These are phyloP conservation scores for Wallemia hederae DNA, from an alignment of 1,284 basidiomycete genomes.

Conservation along the genomic window DNA sequence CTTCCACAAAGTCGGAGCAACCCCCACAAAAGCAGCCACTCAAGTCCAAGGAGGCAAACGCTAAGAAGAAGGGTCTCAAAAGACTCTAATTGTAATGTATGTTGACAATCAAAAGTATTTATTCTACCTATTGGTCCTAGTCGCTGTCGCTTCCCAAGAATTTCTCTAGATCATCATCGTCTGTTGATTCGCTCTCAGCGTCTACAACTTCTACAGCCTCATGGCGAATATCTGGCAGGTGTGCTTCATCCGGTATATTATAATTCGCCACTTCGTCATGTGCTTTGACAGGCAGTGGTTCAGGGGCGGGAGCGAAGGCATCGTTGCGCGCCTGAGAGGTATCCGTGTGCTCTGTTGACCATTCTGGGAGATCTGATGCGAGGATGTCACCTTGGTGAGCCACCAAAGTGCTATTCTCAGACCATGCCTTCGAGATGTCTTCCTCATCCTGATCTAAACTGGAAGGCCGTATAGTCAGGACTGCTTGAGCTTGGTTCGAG, in stretches of 20 bases:
- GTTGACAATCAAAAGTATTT: not conserved
- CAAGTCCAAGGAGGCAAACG: slow-evolving; percentile 8
- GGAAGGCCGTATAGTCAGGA: not conserved
- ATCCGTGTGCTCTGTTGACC: not conserved
- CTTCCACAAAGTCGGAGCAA: slow-evolving; percentile 8
- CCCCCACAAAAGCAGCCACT: slow-evolving; percentile 10
- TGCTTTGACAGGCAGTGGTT: too few relatives aligned
- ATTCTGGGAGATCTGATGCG: not conserved
- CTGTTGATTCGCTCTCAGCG: not conserved
- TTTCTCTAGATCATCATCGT: slow-evolving; percentile 1
- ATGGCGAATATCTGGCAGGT: too few relatives aligned
- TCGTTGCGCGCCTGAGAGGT: too few relatives aligned
- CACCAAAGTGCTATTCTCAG: not conserved
- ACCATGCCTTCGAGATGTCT: not conserved
- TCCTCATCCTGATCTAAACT: not conserved
- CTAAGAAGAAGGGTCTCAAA: slow-evolving; percentile 50
- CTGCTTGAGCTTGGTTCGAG: not conserved
- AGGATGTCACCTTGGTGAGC: not conserved
- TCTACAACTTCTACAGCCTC: not conserved
- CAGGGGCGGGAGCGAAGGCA: too few relatives aligned
- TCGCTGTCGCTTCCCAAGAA: not conserved
- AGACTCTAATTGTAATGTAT: slow-evolving; percentile 24
- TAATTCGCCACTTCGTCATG: too few relatives aligned
- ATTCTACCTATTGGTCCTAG: not conserved
- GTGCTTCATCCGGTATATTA: too few relatives aligned